A percentile compares a stretch with the other conserved stretches of the same genome.
Evolutionary conservation across 1,139 yeast genomes (phyloP).

Genomic region (Taphrina deformans): DNA sequence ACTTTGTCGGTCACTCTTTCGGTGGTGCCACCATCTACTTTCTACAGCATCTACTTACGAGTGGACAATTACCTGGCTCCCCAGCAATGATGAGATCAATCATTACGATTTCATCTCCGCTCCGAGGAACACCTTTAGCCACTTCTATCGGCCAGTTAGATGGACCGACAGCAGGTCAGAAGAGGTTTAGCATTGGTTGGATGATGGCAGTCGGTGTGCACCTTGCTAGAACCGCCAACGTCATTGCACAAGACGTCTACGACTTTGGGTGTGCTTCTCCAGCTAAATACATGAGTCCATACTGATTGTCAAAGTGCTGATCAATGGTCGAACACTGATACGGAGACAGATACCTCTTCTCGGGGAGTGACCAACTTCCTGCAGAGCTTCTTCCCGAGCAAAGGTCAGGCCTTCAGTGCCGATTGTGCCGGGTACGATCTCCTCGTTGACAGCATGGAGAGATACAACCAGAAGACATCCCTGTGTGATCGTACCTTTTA

Average conservation of each 20-base stretch:
- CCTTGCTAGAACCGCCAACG: conserved; percentile 26
- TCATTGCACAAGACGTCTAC: conserved; percentile 15
- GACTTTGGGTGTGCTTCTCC: conserved; percentile 24
- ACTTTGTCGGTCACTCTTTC: conserved; percentile 29
- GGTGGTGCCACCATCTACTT: conserved; percentile 23
- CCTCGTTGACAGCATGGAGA: conserved; percentile 22
- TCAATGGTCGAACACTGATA: neutral
- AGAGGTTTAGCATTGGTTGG: conserved; percentile 18
- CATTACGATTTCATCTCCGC: conserved; percentile 21
- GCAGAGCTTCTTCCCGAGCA: neutral
- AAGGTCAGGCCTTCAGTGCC: conserved; percentile 4
- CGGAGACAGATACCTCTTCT: neutral
- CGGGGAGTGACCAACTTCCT: neutral
- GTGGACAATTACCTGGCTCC: conserved; percentile 11
- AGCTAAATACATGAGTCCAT: no score
- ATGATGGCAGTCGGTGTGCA: conserved; percentile 27
- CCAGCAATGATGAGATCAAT: conserved; percentile 22
- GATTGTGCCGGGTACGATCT: conserved; percentile 26
- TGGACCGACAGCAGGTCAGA: conserved; percentile 30
- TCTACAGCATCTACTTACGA: conserved; percentile 17
- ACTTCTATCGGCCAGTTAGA: conserved; percentile 17
- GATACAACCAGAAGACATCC: neutral
- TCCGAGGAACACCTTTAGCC: conserved; percentile 27
- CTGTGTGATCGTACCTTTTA: conserved; percentile 14
- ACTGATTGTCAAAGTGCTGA: neutral